A percentile compares a stretch with the other conserved stretches of the same genome.
Conservation (phyloP, 2,329 filamentous ascomycete species). For the Scytalidium sp. region DNA sequence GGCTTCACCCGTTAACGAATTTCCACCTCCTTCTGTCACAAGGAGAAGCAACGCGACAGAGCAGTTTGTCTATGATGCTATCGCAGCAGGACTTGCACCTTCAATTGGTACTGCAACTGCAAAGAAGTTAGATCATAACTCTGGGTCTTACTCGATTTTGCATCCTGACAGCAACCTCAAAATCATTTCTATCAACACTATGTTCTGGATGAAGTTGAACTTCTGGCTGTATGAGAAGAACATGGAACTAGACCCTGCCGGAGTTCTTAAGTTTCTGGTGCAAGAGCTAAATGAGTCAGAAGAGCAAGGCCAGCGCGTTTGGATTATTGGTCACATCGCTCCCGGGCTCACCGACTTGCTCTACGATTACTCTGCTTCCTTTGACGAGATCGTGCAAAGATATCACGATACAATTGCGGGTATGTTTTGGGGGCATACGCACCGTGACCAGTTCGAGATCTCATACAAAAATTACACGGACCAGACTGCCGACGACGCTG, state of each 20-base stretch:
- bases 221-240: conserved; percentile 33
- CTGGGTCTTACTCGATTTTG: conserved; percentile 31
- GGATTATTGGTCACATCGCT: conserved; percentile 31
- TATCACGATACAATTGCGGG: conserved; percentile 24
- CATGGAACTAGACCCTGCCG: conserved; percentile 32
- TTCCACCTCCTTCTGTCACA: conserved; percentile 29
- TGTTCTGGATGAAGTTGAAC: conserved; percentile 37
- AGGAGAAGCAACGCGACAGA: too few species aligned
- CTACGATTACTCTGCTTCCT: conserved; percentile 29
- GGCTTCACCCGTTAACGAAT: conserved; percentile 28
- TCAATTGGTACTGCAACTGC: conserved; percentile 27
- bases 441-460: conserved; percentile 30
- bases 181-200: conserved; percentile 38
- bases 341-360: conserved; percentile 31
- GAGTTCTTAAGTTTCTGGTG: conserved; percentile 32
- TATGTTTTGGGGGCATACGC: conserved; percentile 29
- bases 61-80: conserved; percentile 34
- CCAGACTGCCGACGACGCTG: conserved; percentile 21
- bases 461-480: conserved; percentile 25
- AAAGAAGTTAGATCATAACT: conserved; percentile 19
- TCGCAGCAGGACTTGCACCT: conserved; percentile 27
- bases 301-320: conserved; percentile 31
- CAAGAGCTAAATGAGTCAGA: conserved; percentile 33
- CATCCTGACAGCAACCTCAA: conserved; percentile 25
- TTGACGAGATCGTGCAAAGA: conserved; percentile 26